Base-by-base conservation (phyloP, 139 green algal genomes). In the Pedinophyceae sp. region DNA sequence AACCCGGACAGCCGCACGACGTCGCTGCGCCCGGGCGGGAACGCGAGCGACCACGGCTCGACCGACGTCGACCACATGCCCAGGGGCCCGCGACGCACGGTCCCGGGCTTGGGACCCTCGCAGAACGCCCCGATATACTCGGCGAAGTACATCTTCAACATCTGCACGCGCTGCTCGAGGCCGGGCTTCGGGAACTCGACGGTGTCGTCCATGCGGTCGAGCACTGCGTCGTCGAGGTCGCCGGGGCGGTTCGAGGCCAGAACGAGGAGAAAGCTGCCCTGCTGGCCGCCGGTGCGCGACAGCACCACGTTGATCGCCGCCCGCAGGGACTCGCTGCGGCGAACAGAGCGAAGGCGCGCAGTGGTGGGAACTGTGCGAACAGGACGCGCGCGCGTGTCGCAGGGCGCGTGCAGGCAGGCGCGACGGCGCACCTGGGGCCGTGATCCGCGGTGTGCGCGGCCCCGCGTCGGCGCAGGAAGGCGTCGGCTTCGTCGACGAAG, bases 201-300 rank as follows among this genome's bases (percentile, higher is more conserved):
- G 20, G 48, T 48, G 18, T 62, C 56, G 48, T 62, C 56, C n/a
- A 77, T 61, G 17, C 69, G 67, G 50, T 77, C 67, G 1, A 66
- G 27, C 17, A 77, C 53, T 17, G 69, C 69, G n/a, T 48, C 38
- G 58, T 77, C 69, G 28, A 77, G 53, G 55, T 76, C 68, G 4
- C 52, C n/a, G 15, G 69, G 68, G 20, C 68, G 54, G 40, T 76
- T 76, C 27, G 59, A 73, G n/a, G 68, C 68, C 5, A 76, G 48
- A 4, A 76, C 66, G 7, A 76, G 45, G 24, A 65, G 29, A 17
- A 76, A 55, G 54, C 72, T 25, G 19, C 54, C 54, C 27, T 47
- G 59, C 38, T 66, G 59, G 18, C 17, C 30, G 23, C 55, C 55
- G 10, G 55, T 61, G n/a, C 39, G 25, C 25, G 34, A 20, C 24